These are phyloP conservation scores for Salvia rosmarinus DNA, from an alignment of 257 asterid genomes.

Conservation along the genomic window DNA sequence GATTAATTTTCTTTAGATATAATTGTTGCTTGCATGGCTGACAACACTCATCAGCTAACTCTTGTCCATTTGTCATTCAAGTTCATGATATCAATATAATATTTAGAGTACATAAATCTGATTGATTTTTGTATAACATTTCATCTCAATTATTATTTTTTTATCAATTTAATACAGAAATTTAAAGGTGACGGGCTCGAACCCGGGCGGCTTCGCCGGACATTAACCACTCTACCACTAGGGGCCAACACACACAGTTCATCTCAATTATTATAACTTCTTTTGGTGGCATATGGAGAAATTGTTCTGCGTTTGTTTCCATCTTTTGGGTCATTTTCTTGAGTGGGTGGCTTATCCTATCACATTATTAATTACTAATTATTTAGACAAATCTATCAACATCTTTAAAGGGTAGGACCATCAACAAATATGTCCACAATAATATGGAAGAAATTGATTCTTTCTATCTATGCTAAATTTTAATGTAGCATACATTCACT, in stretches of 20 bases:
- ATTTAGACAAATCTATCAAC: conserved; percentile 14
- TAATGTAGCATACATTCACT: no score
- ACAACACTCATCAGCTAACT: no score
- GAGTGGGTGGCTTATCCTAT: conserved; percentile 21
- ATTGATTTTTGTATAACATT: neutral
- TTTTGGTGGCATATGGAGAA: conserved; percentile 18
- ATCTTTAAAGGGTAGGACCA: conserved; percentile 23
- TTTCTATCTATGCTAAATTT: neutral
- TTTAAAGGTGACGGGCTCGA: no score
- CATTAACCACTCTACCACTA: no score
- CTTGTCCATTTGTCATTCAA: no score
- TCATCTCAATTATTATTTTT: neutral
- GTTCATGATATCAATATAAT: no score
- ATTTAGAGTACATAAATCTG: neutral
- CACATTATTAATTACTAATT: conserved; percentile 16
- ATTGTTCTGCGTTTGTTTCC: neutral
- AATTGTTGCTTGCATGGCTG: no score
- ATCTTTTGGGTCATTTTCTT: conserved; percentile 17
- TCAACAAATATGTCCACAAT: conserved; percentile 18
- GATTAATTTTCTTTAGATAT: no score
- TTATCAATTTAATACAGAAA: no score
- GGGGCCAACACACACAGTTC: no score
- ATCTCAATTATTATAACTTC: conserved; percentile 17
- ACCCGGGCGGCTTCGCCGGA: no score
- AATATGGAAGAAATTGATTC: neutral